Evolutionary conservation across 2,329 filamentous ascomycete species (phyloP), one percentile per base, ranked within the genome.

Genomic region (Epichloe glyceriae): DNA sequence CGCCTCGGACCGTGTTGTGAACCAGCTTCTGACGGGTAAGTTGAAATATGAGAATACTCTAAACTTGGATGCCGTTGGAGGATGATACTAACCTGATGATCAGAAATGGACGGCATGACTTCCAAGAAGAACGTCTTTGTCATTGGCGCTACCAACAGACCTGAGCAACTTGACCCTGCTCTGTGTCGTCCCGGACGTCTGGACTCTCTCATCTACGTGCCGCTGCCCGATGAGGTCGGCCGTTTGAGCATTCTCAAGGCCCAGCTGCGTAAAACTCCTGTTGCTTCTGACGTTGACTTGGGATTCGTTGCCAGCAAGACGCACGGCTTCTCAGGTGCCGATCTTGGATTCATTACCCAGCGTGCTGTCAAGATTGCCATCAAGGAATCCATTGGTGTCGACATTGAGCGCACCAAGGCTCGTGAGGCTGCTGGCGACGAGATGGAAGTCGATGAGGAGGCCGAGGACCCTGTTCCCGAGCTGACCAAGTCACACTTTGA

Each of bases 101-200:
- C 56, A 86, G 88, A 97, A 81, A 96, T 97, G 91, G 91, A 97
- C 61, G 91, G 91, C 63, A 97, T 97, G 91, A 97, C 91, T 44
- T 96, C 91, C 39, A 98, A 98, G 87, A 98, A 98, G 86, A 98
- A 98, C 69, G 93, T 98, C 57, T 98, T 98, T 73, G 93, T 98
- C 58, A 98, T 98, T 62, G 93, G 93, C 69, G 93, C 93, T 44
- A 98, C 93, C 71, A 98, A 98, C 78, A 82, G 93, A 75, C 93
- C 93, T 42, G 93, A 98, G 76, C 93, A 97, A 76, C 86, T 98
- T 54, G 93, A 98, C 70, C 93, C 93, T 67, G 93, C 93, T 61
- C 80, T 98, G 61, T 96, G 91, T 80, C 90, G 93, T 80, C 93
- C 93, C 52, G 93, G 93, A 61, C 93, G 93, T 89, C 86, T 98